Percentiles rank a stretch among this genome's conserved stretches.
Evolutionary conservation across 768 basidiomycete species (phyloP).

Genomic region (Leccinum subgranulosum): DNA sequence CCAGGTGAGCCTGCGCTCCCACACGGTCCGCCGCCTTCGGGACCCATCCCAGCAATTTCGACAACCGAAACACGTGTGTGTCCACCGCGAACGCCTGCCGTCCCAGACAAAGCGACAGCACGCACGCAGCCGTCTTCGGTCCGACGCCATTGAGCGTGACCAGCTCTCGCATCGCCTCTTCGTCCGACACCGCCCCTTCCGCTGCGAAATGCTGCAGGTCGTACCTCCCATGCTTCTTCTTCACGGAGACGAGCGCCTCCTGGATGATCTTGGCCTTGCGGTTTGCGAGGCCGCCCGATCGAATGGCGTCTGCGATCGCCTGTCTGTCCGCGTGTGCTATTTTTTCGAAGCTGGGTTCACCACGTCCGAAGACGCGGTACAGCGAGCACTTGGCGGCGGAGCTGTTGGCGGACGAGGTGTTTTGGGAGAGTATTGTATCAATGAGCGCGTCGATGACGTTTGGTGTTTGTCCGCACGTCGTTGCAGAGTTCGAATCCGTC

Average conservation of each 20-base stretch:
- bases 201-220: slow-evolving; percentile 54
- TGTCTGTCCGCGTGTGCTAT: slow-evolving; percentile 44
- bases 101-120: slow-evolving; percentile 57
- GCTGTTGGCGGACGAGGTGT: slow-evolving; percentile 51
- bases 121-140: slow-evolving; percentile 64
- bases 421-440: slow-evolving; percentile 59
- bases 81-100: slow-evolving; percentile 64
- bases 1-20: slow-evolving; percentile 58
- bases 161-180: slow-evolving; percentile 54
- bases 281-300: slow-evolving; percentile 56
- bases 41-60: slow-evolving; percentile 43
- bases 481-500: slow-evolving; percentile 27
- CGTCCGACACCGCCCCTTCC: slow-evolving; percentile 34
- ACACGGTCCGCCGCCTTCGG: slow-evolving; percentile 45
- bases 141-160: slow-evolving; percentile 57
- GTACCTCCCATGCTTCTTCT: slow-evolving; percentile 46
- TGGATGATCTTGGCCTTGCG: slow-evolving; percentile 56
- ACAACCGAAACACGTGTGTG: slow-evolving; percentile 58
- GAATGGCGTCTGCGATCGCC: slow-evolving; percentile 46
- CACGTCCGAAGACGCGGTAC: slow-evolving; percentile 29
- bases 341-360: slow-evolving; percentile 44
- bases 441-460: slow-evolving; percentile 60
- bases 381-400: slow-evolving; percentile 48
- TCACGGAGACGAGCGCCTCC: slow-evolving; percentile 40
- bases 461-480: slow-evolving; percentile 44